Conservation (phyloP, 2,329 filamentous ascomycete species). For the Myriosclerotinia scirpicola region DNA sequence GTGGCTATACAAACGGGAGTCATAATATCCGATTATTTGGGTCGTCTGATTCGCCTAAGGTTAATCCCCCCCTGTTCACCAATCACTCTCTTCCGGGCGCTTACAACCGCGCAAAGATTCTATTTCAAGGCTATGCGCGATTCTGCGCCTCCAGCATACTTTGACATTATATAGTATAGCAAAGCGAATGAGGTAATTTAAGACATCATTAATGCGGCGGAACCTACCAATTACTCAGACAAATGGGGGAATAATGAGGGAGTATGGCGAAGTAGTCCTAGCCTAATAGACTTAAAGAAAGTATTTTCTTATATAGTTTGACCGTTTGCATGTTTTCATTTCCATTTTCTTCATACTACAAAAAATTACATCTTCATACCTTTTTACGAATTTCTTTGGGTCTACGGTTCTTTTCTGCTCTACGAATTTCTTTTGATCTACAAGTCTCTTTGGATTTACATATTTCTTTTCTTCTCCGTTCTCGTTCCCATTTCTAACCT, state of each 20-base stretch:
- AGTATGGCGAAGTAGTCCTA: background rate
- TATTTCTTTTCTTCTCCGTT: background rate
- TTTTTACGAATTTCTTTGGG: background rate
- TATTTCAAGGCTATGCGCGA: slow-evolving; percentile 1
- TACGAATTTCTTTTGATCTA: background rate
- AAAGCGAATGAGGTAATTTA: background rate
- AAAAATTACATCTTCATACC: background rate
- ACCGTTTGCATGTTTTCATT: background rate
- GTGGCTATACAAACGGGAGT: slow-evolving; percentile 9
- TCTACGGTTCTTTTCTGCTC: background rate
- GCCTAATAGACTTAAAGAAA: background rate
- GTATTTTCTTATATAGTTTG: slow-evolving; percentile 13
- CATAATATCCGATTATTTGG: background rate
- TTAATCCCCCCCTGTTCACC: background rate
- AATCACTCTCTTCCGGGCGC: background rate
- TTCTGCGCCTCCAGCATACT: background rate
- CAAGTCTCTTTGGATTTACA: too few species aligned
- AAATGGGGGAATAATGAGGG: background rate
- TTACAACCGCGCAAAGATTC: slow-evolving; percentile 16
- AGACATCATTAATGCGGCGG: background rate
- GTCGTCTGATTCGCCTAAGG: background rate
- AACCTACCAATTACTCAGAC: background rate
- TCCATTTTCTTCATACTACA: background rate
- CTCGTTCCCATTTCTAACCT: background rate
- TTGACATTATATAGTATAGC: background rate